These are phyloP conservation scores for Rhodotorula babjevae DNA, from an alignment of 768 basidiomycete species.

Conservation along the genomic window DNA sequence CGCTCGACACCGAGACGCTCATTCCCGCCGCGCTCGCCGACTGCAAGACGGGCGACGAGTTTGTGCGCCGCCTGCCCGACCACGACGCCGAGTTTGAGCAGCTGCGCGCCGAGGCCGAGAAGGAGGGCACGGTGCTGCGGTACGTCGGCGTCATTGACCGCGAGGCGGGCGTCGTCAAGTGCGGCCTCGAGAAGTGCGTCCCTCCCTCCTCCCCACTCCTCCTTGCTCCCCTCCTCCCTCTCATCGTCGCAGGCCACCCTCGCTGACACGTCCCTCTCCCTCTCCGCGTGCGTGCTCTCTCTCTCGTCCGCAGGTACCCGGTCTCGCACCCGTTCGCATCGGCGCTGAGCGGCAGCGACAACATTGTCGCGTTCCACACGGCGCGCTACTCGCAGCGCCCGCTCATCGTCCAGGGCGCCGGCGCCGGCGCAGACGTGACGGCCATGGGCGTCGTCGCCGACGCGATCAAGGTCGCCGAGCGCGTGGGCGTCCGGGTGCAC, in stretches of 20 bases:
- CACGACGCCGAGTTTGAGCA: conserved; percentile 74
- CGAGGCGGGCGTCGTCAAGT: conserved; percentile 64
- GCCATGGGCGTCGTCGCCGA: conserved; percentile 97
- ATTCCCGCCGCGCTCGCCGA: conserved; percentile 70
- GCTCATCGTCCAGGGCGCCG: conserved; percentile 88
- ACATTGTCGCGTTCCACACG: conserved; percentile 96
- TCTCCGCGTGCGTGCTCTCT: accelerated
- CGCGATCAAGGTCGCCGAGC: conserved; percentile 55
- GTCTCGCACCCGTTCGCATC: conserved; percentile 89
- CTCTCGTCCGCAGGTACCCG: conserved; percentile 62
- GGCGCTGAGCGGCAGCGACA: conserved; percentile 90
- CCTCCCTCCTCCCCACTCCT: conserved; percentile 17
- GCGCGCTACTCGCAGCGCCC: conserved; percentile 82
- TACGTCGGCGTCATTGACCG: conserved; percentile 94
- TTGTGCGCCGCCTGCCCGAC: conserved; percentile 69
- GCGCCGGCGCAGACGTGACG: conserved; percentile 95
- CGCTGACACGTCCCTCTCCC: too few relatives aligned
- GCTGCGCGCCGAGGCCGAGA: conserved; percentile 69
- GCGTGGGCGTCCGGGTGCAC: conserved; percentile 37
- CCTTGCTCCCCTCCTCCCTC: background rate
- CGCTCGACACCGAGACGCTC: conserved; percentile 76
- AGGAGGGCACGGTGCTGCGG: conserved; percentile 76
- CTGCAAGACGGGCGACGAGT: conserved; percentile 70
- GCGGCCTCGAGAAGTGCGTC: conserved; percentile 78
- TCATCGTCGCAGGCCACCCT: too few relatives aligned